Base-by-base conservation (phyloP, 2,329 filamentous ascomycete genomes). In the Aspergillus transmontanensis region DNA sequence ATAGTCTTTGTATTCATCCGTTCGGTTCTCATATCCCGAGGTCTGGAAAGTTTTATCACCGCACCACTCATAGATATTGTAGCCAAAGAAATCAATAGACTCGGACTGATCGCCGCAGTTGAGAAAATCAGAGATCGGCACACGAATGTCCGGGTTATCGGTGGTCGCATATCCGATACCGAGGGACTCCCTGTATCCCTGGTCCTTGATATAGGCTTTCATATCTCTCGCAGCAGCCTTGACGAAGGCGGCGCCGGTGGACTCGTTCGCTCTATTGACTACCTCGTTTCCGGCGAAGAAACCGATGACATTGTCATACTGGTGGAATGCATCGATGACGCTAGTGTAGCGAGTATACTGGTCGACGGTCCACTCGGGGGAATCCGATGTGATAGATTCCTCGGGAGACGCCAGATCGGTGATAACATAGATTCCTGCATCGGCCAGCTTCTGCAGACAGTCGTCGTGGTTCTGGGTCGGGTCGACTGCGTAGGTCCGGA, bases 61-160 rank as follows among this genome's bases (percentile, higher is more conserved):
- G 78, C 95, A 99, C 95, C 95, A 99, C 59, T 94, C 96, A 86
- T 99, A 99, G 82, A 98, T 97, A 86, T 99, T 99, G 90, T 98
- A 98, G 63, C 95, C 95, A 92, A 94, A 99, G 85, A 96, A 97
- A 81, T 99, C 95, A 69, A 98, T 96, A 64, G 91, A 79, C 74
- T 81, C 80, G 10, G 83, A 81, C 65, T 87, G 79, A 65, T 74
- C 69, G 59, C 94, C 92, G 76, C 95, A 99, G 85, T 97, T 93
- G 84, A 99, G 97, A 86, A 96, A 99, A 76, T 93, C 83, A 69
- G 93, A 92, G 75, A 98, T 88, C 73, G 93, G 84, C 69, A 85
- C 85, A 78, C 95, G 92, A 71, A 97, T 96, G n/a, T 87, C 85
- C 45, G 88, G 86, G 78, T 97, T 94, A 72, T 98, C 95, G 80